These are phyloP conservation scores for Cryptosporidium canis DNA, from an alignment of 169 alveolate species.

Conservation along the genomic window DNA sequence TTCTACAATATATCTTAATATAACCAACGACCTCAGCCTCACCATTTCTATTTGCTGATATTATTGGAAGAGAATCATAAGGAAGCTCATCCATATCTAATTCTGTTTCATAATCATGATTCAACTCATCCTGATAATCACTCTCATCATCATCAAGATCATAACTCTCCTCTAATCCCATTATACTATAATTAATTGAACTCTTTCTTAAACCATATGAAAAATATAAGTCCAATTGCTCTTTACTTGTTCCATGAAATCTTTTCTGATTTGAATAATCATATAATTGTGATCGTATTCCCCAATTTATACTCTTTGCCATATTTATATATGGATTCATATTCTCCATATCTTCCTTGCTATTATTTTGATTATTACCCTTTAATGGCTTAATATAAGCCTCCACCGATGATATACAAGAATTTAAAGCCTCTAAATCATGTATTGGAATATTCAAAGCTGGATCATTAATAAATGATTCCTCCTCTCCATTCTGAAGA, in stretches of 20 bases:
- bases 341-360: not conserved
- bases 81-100: conserved; percentile 72
- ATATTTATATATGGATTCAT: conserved; percentile 30
- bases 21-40: conserved; percentile 71
- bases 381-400: conserved; percentile 53
- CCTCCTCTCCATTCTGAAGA: conserved; percentile 31
- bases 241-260: not conserved
- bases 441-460: conserved; percentile 64
- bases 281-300: conserved; percentile 18
- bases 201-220: not conserved
- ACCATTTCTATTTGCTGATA: conserved; percentile 64
- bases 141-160: conserved; percentile 43
- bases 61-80: conserved; percentile 63
- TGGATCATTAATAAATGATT: conserved; percentile 53
- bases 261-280: conserved; percentile 8
- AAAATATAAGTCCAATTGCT: conserved; percentile 23
- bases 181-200: not conserved
- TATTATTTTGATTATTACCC: not conserved
- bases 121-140: conserved; percentile 59
- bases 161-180: not conserved
- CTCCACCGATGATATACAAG: conserved; percentile 70
- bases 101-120: conserved; percentile 67
- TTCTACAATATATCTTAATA: conserved; percentile 41
- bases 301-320: conserved; percentile 61
- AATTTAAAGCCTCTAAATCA: conserved; percentile 69